Conservation (phyloP, 108 stramenopile species). For the Skeletonema menzelii region DNA sequence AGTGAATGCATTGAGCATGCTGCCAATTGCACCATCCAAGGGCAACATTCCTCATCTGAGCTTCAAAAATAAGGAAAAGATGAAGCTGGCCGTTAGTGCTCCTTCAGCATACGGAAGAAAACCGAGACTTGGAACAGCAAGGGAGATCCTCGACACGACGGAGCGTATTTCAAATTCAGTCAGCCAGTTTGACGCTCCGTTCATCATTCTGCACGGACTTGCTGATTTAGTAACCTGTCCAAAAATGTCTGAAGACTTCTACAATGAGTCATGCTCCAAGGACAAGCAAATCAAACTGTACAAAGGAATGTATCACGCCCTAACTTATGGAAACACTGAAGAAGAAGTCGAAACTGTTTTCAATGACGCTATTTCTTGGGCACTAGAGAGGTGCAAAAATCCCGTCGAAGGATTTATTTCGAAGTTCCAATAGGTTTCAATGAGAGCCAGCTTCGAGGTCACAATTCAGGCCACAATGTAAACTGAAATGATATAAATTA, state of each 20-base stretch:
- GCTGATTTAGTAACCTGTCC: slow-evolving; percentile 66
- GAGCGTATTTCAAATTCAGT: slow-evolving; percentile 48
- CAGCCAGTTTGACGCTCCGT: slow-evolving; percentile 57
- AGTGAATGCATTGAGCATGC: slow-evolving; percentile 27
- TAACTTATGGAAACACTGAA: slow-evolving; percentile 41
- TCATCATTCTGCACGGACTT: slow-evolving; percentile 64
- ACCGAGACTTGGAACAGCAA: slow-evolving; percentile 65
- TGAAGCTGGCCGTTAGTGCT: slow-evolving; percentile 13
- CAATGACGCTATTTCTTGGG: slow-evolving; percentile 47
- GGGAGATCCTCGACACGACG: slow-evolving; percentile 62
- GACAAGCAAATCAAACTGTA: slow-evolving; percentile 67
- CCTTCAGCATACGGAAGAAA: slow-evolving; percentile 53
- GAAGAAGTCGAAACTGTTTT: slow-evolving; percentile 45
- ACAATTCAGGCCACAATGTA: not conserved
- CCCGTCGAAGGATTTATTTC: not conserved
- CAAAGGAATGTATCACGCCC: slow-evolving; percentile 48
- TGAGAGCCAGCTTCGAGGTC: not conserved
- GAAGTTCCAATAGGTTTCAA: not conserved
- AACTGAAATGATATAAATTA: not conserved
- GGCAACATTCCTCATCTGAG: slow-evolving; percentile 43
- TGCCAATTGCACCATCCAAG: slow-evolving; percentile 52
- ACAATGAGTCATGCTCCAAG: slow-evolving; percentile 54
- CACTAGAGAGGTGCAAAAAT: slow-evolving; percentile 20
- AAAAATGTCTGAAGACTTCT: slow-evolving; percentile 53
- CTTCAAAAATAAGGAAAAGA: slow-evolving; percentile 56